phyloP scores from a whole-genome alignment of 2,329 filamentous ascomycete species.

The Paraphaeosphaeria minitans region DNA sequence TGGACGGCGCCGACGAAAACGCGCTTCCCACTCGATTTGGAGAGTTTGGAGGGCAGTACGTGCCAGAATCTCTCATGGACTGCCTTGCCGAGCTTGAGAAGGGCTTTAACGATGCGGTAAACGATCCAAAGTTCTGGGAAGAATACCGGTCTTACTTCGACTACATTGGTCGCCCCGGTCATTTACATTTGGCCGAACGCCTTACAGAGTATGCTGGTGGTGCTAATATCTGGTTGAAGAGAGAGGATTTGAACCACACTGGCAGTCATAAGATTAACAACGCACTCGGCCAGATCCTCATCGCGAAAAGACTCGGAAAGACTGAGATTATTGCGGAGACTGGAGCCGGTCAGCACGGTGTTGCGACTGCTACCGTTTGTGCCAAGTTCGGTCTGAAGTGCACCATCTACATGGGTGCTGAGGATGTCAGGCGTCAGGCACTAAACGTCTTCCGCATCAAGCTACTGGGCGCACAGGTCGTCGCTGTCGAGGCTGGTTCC shows the following conservation, averaged over 20 bases:
- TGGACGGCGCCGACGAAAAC: constrained; percentile 34
- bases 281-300: constrained; percentile 86
- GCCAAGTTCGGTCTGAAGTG: constrained; percentile 99
- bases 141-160: constrained; percentile 95
- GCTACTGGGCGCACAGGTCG: constrained; percentile 87
- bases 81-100: constrained; percentile 88
- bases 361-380: constrained; percentile 95
- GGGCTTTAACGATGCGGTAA: constrained; percentile 84
- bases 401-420: constrained; percentile 97
- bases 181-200: constrained; percentile 85
- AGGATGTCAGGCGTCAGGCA: constrained; percentile 94
- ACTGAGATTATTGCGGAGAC: constrained; percentile 98
- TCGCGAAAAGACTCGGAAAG: constrained; percentile 87
- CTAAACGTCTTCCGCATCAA: constrained; percentile 99
- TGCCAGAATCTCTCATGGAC: constrained; percentile 97
- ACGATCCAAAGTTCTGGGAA: constrained; percentile 94
- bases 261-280: constrained; percentile 99
- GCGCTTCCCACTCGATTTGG: constrained; percentile 87
- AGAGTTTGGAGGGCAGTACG: constrained; percentile 96
- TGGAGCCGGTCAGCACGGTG: constrained; percentile 95
- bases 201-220: constrained; percentile 88
- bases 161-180: constrained; percentile 94
- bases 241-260: constrained; percentile 96
- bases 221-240: constrained; percentile 96
- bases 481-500: constrained; percentile 90